These are phyloP conservation scores for Bipolaris gigantea DNA, from an alignment of 2,329 filamentous ascomycete species.

Conservation along the genomic window DNA sequence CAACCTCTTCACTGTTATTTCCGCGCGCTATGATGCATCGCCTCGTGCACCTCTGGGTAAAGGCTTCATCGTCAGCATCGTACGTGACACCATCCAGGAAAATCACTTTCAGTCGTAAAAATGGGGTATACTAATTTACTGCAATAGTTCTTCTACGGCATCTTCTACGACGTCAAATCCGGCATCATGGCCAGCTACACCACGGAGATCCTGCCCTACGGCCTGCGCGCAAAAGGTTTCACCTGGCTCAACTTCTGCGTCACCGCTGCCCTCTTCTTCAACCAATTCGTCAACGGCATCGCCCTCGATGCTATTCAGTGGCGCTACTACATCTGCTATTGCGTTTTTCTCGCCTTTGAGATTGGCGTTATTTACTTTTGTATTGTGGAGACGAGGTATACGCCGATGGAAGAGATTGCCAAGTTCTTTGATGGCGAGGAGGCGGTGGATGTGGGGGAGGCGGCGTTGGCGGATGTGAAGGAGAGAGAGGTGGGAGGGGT, in stretches of 20 bases:
- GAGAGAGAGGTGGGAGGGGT: conserved; percentile 9
- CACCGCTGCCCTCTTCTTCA: conserved; percentile 17
- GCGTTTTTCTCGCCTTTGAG: conserved; percentile 19
- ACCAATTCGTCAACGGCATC: conserved; percentile 21
- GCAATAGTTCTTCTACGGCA: conserved; percentile 10
- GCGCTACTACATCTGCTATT: conserved; percentile 27
- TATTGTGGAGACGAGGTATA: conserved; percentile 22
- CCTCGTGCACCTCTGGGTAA: conserved; percentile 4
- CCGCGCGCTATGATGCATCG: conserved; percentile 24
- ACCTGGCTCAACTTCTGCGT: conserved; percentile 12
- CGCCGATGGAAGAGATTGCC: conserved; percentile 21
- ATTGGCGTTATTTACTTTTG: conserved; percentile 17
- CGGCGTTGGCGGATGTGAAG: conserved; percentile 16
- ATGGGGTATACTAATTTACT: background rate
- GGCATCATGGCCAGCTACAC: conserved; percentile 30
- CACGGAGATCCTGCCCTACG: conserved; percentile 39
- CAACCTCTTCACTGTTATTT: conserved; percentile 46
- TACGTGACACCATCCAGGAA: no score
- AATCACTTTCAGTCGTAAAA: background rate
- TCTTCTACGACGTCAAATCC: conserved; percentile 18
- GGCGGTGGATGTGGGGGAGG: conserved; percentile 17
- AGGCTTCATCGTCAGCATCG: conserved; percentile 12
- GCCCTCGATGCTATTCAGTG: conserved; percentile 22
- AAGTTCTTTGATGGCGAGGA: conserved; percentile 21
- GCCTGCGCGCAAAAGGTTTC: conserved; percentile 23